Conservation (phyloP, 73 alveolate species). For the Effrenium voratum region DNA sequence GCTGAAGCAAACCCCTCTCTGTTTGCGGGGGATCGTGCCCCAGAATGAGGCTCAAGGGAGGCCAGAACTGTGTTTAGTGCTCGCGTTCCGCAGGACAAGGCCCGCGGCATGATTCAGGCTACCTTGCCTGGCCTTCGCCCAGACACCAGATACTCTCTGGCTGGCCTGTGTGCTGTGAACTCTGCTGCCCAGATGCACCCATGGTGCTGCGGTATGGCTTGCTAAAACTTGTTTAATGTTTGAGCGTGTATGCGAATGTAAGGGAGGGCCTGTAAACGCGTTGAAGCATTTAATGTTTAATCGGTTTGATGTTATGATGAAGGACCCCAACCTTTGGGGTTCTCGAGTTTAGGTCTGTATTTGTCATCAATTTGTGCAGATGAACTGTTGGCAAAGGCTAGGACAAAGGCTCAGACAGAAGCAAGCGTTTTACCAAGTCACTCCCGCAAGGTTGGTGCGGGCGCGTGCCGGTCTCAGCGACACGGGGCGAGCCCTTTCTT, state of each 20-base stretch:
- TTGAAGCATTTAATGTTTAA: neutral
- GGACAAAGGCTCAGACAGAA: neutral
- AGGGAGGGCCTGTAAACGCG: neutral
- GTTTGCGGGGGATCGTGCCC: too few relatives aligned
- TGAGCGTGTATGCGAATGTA: neutral
- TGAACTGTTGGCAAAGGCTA: neutral
- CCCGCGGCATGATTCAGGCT: slow-evolving; percentile 30
- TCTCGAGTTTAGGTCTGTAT: too few relatives aligned
- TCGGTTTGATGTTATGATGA: too few relatives aligned
- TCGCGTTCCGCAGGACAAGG: slow-evolving; percentile 83
- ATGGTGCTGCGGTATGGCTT: neutral
- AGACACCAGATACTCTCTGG: slow-evolving; percentile 65
- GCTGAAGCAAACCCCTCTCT: too few relatives aligned
- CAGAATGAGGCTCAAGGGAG: too few relatives aligned
- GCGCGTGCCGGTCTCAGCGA: too few relatives aligned
- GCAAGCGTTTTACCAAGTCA: too few relatives aligned
- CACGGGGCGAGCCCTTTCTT: too few relatives aligned
- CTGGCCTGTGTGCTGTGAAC: slow-evolving; percentile 71
- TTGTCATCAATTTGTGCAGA: neutral
- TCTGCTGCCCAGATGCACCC: slow-evolving; percentile 4
- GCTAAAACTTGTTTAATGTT: neutral
- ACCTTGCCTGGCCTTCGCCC: slow-evolving; percentile 71
- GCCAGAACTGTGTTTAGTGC: too few relatives aligned
- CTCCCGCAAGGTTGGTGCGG: too few relatives aligned
- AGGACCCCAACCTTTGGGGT: too few relatives aligned